Base-by-base conservation (phyloP, 805 yeast genomes). In the Kuraishia cidri region DNA sequence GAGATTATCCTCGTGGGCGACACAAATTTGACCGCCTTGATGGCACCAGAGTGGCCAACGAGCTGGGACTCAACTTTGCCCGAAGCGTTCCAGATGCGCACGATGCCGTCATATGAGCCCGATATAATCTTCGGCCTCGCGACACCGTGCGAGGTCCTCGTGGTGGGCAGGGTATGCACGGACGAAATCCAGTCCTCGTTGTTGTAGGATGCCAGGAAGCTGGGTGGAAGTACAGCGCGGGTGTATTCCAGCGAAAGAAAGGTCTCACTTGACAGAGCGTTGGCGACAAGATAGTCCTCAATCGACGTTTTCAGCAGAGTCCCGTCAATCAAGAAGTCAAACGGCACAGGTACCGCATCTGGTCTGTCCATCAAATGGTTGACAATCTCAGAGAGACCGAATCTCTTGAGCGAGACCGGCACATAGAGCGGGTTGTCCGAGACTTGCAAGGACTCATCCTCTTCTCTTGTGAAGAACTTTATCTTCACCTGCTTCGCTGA, bases 101-200 rank as follows among this genome's bases (percentile, higher is more conserved):
- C 95, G 20, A 90, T 72, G 45, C 97, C 97, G 54, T 92, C 98
- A 50, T 88, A 92, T 1, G 94, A 78, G 25, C 97, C 98, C 10
- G 92, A 76, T 29, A 87, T 64, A 34, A 90, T 82, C 47, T 69
- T 69, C 21, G 77, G 68, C 27, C 62, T 56, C 4, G 52, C 46
- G 21, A 62, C 56, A 8, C 49, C 58, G 38, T 62, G 75, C 26
- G 38, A 37, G 30, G 44, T 47, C 4, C 50, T 52, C 56, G 45
- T 56, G 8, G 56, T 63, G 38, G 45, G 48, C 36, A 54, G 40
- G 4, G 79, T 54, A 48, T 74, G 75, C 17, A 81, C 67, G 2
- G 94, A 71, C 15, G 95, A 84, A 16, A 92, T 75, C 98, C 98
- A 92, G 58, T 92, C 98, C 40, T 90, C 95, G 50, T 90, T 87